phyloP scores from a whole-genome alignment of 306 rosid species.

The Cucurbita pepo region DNA sequence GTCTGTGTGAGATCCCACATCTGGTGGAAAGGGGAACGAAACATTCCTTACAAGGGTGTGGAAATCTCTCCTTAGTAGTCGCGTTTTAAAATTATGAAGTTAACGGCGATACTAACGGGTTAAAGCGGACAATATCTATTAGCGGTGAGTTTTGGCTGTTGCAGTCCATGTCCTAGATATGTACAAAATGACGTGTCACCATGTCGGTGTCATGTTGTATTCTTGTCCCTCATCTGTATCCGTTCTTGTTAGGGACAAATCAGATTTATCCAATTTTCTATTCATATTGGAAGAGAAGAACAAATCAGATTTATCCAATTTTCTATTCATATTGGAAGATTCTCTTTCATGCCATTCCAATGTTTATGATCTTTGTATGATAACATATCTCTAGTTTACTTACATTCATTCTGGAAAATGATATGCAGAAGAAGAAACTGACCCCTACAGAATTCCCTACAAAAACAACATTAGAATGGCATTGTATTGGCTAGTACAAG shows the following conservation, averaged over 20 bases:
- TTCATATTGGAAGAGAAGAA: background rate
- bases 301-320: background rate
- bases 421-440: slow-evolving; percentile 91
- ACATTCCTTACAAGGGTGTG: too few species aligned
- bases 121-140: too few species aligned
- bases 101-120: too few species aligned
- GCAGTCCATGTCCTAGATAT: too few species aligned
- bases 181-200: too few species aligned
- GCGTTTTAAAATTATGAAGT: too few species aligned
- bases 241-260: background rate
- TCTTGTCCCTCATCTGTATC: too few species aligned
- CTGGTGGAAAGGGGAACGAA: too few species aligned
- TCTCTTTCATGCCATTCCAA: background rate
- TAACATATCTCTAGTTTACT: background rate
- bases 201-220: too few species aligned
- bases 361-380: background rate
- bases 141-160: too few species aligned
- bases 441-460: slow-evolving; percentile 58
- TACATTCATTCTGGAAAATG: slow-evolving; percentile 4
- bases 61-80: too few species aligned
- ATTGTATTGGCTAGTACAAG: slow-evolving; percentile 88
- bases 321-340: background rate
- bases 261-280: background rate
- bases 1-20: too few species aligned
- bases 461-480: slow-evolving; percentile 90